Evolutionary conservation across 1,284 basidiomycete genomes (phyloP).

Genomic region (Malassezia brasiliensis): DNA sequence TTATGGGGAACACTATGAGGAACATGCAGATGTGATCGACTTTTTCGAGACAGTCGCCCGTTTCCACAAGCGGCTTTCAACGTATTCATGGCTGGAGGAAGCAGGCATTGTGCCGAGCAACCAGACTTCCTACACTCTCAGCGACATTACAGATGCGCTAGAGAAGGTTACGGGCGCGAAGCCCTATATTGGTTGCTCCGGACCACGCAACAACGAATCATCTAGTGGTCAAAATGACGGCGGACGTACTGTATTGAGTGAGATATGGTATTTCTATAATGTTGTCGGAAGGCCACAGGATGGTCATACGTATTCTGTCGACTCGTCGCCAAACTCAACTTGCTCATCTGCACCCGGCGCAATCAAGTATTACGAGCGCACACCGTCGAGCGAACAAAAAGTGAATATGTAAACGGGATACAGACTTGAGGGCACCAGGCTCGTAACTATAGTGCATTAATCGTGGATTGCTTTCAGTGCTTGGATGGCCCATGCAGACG

Average conservation of each 20-base stretch:
- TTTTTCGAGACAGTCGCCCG: conserved; percentile 3
- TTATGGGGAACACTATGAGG: conserved; percentile 3
- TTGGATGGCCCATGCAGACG: too few species aligned
- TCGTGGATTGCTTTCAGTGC: too few species aligned
- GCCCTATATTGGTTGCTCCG: conserved; percentile 1
- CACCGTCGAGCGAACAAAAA: background rate
- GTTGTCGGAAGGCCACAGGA: conserved; percentile 6
- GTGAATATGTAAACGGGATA: too few species aligned
- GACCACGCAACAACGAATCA: background rate
- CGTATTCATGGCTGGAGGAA: conserved; percentile 7
- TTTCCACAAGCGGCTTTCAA: background rate
- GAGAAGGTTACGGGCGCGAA: background rate
- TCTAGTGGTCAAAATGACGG: background rate
- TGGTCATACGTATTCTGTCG: background rate
- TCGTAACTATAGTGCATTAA: too few species aligned
- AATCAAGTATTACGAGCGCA: conserved; percentile 9
- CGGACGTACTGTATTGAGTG: background rate
- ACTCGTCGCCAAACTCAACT: background rate
- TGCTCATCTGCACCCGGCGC: background rate
- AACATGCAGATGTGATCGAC: conserved; percentile 3
- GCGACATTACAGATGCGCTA: background rate
- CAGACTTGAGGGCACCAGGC: too few species aligned
- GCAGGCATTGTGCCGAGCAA: conserved; percentile 8
- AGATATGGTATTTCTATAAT: conserved; percentile 11
- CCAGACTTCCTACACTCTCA: background rate